Evolutionary conservation across 129 eudicot species (phyloP), one percentile per base, ranked within the genome.

Genomic region (Artemisia argyi): DNA sequence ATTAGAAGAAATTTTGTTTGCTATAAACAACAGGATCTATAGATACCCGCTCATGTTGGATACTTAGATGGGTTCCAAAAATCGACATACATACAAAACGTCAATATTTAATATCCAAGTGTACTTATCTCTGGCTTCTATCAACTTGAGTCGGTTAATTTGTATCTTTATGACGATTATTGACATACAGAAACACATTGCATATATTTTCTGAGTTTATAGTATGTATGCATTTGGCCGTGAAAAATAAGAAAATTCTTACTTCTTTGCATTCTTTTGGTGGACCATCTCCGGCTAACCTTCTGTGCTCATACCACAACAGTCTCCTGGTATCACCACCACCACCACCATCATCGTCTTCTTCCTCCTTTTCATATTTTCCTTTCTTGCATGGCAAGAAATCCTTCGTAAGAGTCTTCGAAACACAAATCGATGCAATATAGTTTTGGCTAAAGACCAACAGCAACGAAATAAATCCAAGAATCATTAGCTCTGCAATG

Each of bases 401-500:
- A 18, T 91, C 84, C 69, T 88, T 57, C n/a, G 88, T 91, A 22
- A 78, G 46, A 13, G 75, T 26, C 24, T 60, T 72, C 1, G 96
- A 89, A 53, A 94, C 69, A 75, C 98, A 94, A 6, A 94, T 69
- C 3, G 67, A 18, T 44, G 91, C 77, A 50, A 94, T 94, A 82
- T 80, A 86, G 72, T 71, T 84, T 74, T 94, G 98, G 71, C 93
- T 81, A 68, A 94, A 94, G 63, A 89, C 85, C 68, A 94, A 77
- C 49, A 88, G 84, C 60, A 94, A 74, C 47, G 98, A 94, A 72
- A 94, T 94, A 75, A 94, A 94, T 58, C 98, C 98, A 11, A 94
- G 87, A 19, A 94, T 76, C 98, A 94, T 94, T 56, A 94, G 89
- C 86, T 94, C 98, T 94, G 98, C 77, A 84, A 58, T 52, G 44